Conservation (phyloP, 2,329 filamentous ascomycete species). For the Penicillium glabrum region DNA sequence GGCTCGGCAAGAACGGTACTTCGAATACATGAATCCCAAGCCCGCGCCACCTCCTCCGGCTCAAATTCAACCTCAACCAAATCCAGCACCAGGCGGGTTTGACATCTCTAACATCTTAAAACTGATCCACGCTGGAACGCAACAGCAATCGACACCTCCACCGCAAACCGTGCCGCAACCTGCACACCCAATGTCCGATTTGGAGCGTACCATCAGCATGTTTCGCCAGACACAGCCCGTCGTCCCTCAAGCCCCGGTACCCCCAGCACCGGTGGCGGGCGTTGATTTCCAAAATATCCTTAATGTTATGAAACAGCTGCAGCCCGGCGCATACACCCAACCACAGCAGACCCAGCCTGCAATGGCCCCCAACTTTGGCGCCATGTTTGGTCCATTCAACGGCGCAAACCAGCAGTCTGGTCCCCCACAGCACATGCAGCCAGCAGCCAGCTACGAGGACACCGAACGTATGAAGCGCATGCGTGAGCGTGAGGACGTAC, state of each 20-base stretch:
- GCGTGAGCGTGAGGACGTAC: conserved; percentile 38
- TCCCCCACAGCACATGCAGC: conserved; percentile 12
- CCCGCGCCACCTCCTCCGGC: conserved; percentile 23
- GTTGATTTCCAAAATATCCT: conserved; percentile 41
- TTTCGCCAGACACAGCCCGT: conserved; percentile 32
- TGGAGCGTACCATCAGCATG: conserved; percentile 40
- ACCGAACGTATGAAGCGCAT: conserved; percentile 40
- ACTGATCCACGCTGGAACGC: conserved; percentile 39
- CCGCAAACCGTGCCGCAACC: conserved; percentile 27
- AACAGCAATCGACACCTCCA: conserved; percentile 30
- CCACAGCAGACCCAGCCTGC: conserved; percentile 27
- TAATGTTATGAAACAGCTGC: conserved; percentile 41
- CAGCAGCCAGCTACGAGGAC: conserved; percentile 35
- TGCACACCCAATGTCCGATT: conserved; percentile 25
- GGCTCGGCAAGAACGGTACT: conserved; percentile 45
- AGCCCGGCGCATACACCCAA: conserved; percentile 25
- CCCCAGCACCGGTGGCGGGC: conserved; percentile 18
- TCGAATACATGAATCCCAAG: conserved; percentile 35
- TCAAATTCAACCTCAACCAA: conserved; percentile 17
- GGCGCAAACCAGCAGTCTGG: conserved; percentile 25
- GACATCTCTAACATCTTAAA: conserved; percentile 45
- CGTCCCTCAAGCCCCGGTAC: conserved; percentile 21
- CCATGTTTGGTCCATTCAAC: conserved; percentile 34
- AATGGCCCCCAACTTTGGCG: conserved; percentile 35
- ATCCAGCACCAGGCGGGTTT: conserved; percentile 22